phyloP scores from a whole-genome alignment of 2,329 filamentous ascomycete genomes.

The Neonectria ditissima region DNA sequence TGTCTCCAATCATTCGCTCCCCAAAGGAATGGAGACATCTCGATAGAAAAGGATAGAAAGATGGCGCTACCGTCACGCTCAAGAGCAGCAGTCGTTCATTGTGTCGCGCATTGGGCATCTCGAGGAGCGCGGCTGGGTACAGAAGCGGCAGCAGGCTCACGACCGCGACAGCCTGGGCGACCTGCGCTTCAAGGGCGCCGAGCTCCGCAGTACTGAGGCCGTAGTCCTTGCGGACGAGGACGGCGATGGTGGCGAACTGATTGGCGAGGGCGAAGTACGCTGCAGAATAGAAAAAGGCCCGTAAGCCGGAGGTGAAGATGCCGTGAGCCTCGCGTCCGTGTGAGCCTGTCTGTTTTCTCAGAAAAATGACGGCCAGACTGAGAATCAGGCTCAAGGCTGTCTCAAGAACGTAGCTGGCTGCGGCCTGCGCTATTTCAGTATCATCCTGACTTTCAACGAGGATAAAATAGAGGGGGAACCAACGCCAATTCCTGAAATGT shows the following conservation, averaged over 20 bases:
- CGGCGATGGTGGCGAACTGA: constrained; percentile 36
- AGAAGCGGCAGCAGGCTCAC: constrained; percentile 41
- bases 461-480: not conserved
- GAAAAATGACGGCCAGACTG: not conserved
- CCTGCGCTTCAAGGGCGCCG: constrained; percentile 39
- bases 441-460: not conserved
- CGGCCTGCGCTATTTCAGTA: constrained; percentile 26
- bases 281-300: constrained; percentile 34
- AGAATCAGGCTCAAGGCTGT: constrained; percentile 15
- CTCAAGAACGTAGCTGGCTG: constrained; percentile 28
- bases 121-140: constrained; percentile 33
- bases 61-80: constrained; percentile 26
- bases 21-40: constrained; percentile 40
- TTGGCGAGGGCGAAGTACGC: constrained; percentile 40
- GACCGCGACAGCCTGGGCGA: constrained; percentile 36
- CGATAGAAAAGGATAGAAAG: constrained; percentile 43
- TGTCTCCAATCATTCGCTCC: constrained; percentile 25
- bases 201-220: constrained; percentile 37
- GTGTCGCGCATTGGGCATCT: constrained; percentile 20
- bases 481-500: constrained; percentile 42
- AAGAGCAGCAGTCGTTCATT: constrained; percentile 29
- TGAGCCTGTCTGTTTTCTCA: not conserved
- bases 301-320: constrained; percentile 14
- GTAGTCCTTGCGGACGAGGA: constrained; percentile 41
- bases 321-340: not conserved